phyloP scores from a whole-genome alignment of 75 land plant genomes.

The Selaginella moellendorffii region DNA sequence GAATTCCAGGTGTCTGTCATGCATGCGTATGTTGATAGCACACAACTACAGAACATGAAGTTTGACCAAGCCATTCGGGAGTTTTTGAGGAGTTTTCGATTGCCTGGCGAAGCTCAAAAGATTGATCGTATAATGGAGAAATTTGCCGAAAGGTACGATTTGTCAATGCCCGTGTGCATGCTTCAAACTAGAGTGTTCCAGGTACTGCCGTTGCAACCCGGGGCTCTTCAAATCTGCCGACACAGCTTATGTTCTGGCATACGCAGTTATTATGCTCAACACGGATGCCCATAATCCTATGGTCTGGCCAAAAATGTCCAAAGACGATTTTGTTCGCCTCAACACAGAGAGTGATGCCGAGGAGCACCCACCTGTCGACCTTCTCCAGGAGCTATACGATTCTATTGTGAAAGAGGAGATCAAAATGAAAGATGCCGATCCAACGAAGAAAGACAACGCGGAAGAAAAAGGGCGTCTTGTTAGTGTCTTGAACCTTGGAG shows the following conservation, averaged over 20 bases:
- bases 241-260: slow-evolving; percentile 91
- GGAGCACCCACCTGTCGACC: slow-evolving; percentile 61
- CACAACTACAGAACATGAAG: slow-evolving; percentile 74
- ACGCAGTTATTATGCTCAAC: slow-evolving; percentile 96
- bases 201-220: slow-evolving; percentile 91
- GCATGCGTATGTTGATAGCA: slow-evolving; percentile 98
- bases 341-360: slow-evolving; percentile 59
- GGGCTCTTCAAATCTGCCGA: slow-evolving; percentile 83
- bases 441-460: slow-evolving; percentile 25
- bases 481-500: slow-evolving; percentile 63
- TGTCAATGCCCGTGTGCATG: too few relatives aligned
- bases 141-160: slow-evolving; percentile 89
- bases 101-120: slow-evolving; percentile 98
- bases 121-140: slow-evolving; percentile 99
- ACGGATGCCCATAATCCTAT: slow-evolving; percentile 98
- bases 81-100: slow-evolving; percentile 74
- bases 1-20: slow-evolving; percentile 90
- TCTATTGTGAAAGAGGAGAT: slow-evolving; percentile 91
- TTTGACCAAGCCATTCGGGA: slow-evolving; percentile 81
- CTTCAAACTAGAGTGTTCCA: slow-evolving; percentile 16
- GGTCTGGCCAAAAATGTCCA: slow-evolving; percentile 93
- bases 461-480: slow-evolving; percentile 64
- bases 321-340: slow-evolving; percentile 74
- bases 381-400: slow-evolving; percentile 90
- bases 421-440: slow-evolving; percentile 63